Percentiles rank a stretch among this genome's conserved stretches.
Conservation (phyloP, 192 early-diverging fungal genomes). For the Jimgerdemannia lactiflua region DNA sequence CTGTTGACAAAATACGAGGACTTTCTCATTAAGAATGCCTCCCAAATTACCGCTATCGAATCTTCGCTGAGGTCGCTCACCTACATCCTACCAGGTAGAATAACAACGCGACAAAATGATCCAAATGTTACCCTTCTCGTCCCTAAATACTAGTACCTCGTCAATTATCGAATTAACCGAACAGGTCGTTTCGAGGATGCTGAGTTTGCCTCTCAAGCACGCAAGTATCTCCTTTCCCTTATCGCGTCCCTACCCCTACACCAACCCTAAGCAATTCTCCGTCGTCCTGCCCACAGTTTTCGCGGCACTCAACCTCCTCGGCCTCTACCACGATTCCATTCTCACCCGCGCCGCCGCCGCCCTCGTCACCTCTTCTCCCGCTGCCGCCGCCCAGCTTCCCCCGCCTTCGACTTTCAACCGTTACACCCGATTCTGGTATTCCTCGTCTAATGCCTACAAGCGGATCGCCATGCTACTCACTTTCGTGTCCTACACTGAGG, state of each 20-base stretch:
- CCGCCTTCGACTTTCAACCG: conserved; percentile 57
- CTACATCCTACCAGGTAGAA: conserved; percentile 83
- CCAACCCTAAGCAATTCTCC: neutral
- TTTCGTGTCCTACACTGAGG: conserved; percentile 45
- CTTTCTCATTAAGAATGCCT: conserved; percentile 84
- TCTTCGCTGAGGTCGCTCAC: conserved; percentile 81
- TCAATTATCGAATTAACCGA: neutral
- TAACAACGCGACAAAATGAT: neutral
- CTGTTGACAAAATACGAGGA: conserved; percentile 73
- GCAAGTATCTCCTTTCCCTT: conserved; percentile 28
- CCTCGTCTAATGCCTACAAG: conserved; percentile 42
- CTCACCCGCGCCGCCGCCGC: conserved; percentile 47
- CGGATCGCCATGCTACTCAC: conserved; percentile 60
- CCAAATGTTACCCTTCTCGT: neutral
- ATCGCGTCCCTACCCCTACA: neutral
- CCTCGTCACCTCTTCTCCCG: conserved; percentile 20
- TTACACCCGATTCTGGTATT: conserved; percentile 68
- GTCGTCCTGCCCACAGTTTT: conserved; percentile 52
- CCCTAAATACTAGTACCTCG: too few relatives aligned
- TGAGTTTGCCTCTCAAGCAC: conserved; percentile 87
- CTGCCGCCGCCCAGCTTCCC: conserved; percentile 23
- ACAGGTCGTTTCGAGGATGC: conserved; percentile 89
- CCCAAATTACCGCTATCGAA: conserved; percentile 87
- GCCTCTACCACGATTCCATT: conserved; percentile 86
- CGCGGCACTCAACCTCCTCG: conserved; percentile 74